These are phyloP conservation scores for Cladosporium sp. DNA, from an alignment of 2,329 filamentous ascomycete genomes.

Conservation along the genomic window DNA sequence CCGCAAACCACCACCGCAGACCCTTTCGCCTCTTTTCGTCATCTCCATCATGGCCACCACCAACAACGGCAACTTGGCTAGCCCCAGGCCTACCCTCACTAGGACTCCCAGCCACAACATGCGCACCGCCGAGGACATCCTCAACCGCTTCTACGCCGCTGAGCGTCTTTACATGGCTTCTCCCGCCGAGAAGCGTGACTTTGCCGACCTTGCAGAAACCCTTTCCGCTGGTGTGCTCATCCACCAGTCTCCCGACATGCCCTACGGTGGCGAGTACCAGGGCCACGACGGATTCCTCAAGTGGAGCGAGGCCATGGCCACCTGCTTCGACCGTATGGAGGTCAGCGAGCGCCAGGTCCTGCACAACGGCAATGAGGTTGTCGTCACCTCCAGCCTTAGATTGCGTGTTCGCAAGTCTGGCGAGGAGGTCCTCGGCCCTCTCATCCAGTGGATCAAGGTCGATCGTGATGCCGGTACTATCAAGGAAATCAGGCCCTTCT, in stretches of 20 bases:
- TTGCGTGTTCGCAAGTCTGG: conserved; percentile 31
- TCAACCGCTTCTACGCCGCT: conserved; percentile 34
- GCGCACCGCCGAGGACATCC: conserved; percentile 21
- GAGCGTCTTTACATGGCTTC: conserved; percentile 34
- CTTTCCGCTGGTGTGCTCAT: conserved; percentile 27
- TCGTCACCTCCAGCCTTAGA: conserved; percentile 27
- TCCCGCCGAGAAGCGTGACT: conserved; percentile 28
- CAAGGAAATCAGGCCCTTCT: conserved; percentile 31
- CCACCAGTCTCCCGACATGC: conserved; percentile 33
- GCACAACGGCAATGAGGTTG: conserved; percentile 29
- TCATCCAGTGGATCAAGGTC: conserved; percentile 32
- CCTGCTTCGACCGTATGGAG: conserved; percentile 26
- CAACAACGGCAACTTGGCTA: conserved; percentile 4
- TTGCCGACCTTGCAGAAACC: conserved; percentile 26
- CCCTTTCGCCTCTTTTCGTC: background rate
- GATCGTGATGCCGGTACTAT: conserved; percentile 32
- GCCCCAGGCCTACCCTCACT: background rate
- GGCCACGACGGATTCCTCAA: conserved; percentile 32
- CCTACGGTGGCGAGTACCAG: conserved; percentile 31
- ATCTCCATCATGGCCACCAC: conserved; percentile 8
- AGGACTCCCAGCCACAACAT: conserved; percentile 7
- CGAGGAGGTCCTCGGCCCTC: conserved; percentile 27
- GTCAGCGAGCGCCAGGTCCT: conserved; percentile 32
- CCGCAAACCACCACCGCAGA: background rate
- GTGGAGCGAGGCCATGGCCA: conserved; percentile 31